Conservation (phyloP, 2,329 filamentous ascomycete genomes). For the Claviceps africana region DNA sequence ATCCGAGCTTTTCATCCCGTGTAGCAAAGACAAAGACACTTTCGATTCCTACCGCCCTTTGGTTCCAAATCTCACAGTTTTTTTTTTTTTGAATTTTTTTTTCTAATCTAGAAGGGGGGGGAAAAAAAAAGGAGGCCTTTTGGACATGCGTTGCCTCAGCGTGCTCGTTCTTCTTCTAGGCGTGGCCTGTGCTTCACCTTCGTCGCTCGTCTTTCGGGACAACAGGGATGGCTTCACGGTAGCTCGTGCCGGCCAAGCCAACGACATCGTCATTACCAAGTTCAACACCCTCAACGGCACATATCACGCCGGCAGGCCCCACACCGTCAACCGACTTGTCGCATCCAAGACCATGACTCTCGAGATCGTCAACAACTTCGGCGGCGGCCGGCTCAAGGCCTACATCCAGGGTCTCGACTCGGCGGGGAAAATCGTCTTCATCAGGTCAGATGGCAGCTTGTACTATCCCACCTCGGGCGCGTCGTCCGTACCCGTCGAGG, state of each 20-base stretch:
- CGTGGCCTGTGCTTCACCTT: slow-evolving; percentile 9
- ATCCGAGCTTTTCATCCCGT: background rate
- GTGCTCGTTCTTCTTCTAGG: slow-evolving; percentile 10
- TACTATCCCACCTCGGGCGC: slow-evolving; percentile 28
- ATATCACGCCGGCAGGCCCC: slow-evolving; percentile 8
- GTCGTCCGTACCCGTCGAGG: slow-evolving; percentile 19
- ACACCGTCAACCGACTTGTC: background rate
- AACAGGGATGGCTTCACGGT: slow-evolving; percentile 16
- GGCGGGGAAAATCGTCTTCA: slow-evolving; percentile 26
- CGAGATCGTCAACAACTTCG: slow-evolving; percentile 30
- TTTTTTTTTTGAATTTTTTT: background rate
- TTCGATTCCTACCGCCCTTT: background rate
- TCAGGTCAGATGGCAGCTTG: slow-evolving; percentile 25
- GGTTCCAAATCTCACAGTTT: background rate
- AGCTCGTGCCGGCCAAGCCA: slow-evolving; percentile 16
- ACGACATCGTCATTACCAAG: slow-evolving; percentile 22
- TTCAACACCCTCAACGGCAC: slow-evolving; percentile 28
- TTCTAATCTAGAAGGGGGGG: no score
- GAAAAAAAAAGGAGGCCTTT: background rate
- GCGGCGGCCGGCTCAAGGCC: slow-evolving; percentile 23
- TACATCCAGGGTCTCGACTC: slow-evolving; percentile 32
- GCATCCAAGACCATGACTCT: slow-evolving; percentile 11
- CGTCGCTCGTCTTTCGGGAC: background rate
- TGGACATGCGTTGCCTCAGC: background rate
- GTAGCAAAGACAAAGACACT: background rate